A percentile compares a stretch with the other conserved stretches of the same genome.
Evolutionary conservation across 2,329 filamentous ascomycete species (phyloP).

Genomic region (Ciborinia camelliae): DNA sequence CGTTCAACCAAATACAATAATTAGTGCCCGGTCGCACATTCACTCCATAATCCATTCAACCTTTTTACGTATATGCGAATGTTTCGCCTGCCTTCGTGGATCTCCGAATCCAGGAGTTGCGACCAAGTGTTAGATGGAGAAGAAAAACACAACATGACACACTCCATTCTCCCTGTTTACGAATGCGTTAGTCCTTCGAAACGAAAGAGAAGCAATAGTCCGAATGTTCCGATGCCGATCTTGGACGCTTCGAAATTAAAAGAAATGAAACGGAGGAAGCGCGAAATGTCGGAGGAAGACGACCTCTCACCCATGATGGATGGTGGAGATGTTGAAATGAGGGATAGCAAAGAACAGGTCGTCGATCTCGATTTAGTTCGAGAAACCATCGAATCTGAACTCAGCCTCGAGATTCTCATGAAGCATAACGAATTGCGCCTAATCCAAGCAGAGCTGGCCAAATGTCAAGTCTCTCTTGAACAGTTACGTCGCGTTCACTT

Average conservation of each 20-base stretch:
- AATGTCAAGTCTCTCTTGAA: slow-evolving; percentile 90
- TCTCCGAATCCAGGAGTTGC: slow-evolving; percentile 55
- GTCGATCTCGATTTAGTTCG: slow-evolving; percentile 36
- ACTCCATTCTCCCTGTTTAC: slow-evolving; percentile 28
- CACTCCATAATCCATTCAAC: not conserved
- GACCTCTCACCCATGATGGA: not conserved
- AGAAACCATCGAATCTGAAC: slow-evolving; percentile 68
- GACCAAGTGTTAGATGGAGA: slow-evolving; percentile 47
- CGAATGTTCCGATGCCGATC: slow-evolving; percentile 20
- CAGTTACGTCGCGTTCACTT: slow-evolving; percentile 89
- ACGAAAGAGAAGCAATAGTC: slow-evolving; percentile 31
- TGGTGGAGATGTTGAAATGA: slow-evolving; percentile 25
- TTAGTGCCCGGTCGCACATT: slow-evolving; percentile 17
- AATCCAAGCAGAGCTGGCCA: slow-evolving; percentile 94
- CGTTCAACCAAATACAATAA: not conserved
- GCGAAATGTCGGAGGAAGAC: slow-evolving; percentile 25
- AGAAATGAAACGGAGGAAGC: slow-evolving; percentile 37
- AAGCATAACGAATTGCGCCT: slow-evolving; percentile 93
- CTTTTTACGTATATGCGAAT: slow-evolving; percentile 46
- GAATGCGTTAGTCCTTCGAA: slow-evolving; percentile 29
- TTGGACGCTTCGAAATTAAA: slow-evolving; percentile 24
- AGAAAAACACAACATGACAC: slow-evolving; percentile 42
- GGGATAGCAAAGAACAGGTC: slow-evolving; percentile 21
- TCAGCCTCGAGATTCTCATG: slow-evolving; percentile 85
- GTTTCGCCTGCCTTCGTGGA: slow-evolving; percentile 56